These are phyloP conservation scores for Filobasidium uniguttulatum DNA, from an alignment of 1,284 basidiomycete species.

Conservation along the genomic window DNA sequence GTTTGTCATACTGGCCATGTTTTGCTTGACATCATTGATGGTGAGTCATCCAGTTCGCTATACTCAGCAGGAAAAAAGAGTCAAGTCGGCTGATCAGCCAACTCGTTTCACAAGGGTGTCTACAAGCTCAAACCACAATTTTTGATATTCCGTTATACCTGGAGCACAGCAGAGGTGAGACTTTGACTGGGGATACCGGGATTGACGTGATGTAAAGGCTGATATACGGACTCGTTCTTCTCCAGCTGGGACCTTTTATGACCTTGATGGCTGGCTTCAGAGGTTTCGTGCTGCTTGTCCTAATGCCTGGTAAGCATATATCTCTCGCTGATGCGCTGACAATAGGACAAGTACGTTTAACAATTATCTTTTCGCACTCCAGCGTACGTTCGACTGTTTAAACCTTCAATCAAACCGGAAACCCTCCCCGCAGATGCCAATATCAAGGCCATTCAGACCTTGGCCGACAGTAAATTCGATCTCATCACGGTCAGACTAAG, in stretches of 20 bases:
- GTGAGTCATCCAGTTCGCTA: constrained; percentile 37
- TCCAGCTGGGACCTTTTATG: constrained; percentile 61
- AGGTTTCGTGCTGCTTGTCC: constrained; percentile 47
- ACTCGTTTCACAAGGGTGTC: constrained; percentile 43
- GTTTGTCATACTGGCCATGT: constrained; percentile 46
- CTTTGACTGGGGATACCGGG: too few relatives aligned
- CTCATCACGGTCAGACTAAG: constrained; percentile 28
- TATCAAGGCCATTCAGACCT: neutral
- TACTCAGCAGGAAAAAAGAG: neutral
- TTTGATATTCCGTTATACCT: constrained; percentile 50
- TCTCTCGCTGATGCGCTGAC: neutral
- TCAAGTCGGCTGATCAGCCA: neutral
- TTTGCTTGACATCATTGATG: constrained; percentile 44
- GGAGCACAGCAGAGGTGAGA: constrained; percentile 56
- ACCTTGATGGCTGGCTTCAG: constrained; percentile 49
- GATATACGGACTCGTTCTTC: constrained; percentile 3
- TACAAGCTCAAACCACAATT: constrained; percentile 56
- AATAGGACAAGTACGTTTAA: neutral
- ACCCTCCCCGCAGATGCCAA: constrained; percentile 8
- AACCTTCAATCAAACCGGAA: constrained; percentile 24
- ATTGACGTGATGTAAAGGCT: neutral
- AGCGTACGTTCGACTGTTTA: constrained; percentile 31
- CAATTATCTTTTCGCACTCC: neutral
- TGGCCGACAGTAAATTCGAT: constrained; percentile 25
- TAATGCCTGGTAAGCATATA: constrained; percentile 45